Conservation (phyloP, 2,329 filamentous ascomycete genomes). For the Xylaria polymorpha region DNA sequence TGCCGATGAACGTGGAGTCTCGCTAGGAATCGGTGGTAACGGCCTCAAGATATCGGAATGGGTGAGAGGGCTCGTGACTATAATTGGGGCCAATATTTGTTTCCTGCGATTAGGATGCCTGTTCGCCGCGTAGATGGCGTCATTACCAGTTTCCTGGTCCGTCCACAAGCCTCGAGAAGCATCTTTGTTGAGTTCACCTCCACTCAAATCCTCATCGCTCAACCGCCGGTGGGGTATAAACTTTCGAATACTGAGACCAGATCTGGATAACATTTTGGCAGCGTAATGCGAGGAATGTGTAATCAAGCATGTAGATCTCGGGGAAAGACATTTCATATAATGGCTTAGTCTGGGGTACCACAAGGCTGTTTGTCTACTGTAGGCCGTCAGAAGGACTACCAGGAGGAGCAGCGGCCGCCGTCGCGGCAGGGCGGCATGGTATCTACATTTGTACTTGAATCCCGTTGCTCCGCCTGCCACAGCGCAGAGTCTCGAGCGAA, state of each 20-base stretch:
- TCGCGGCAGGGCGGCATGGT: constrained; percentile 40
- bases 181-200: constrained; percentile 41
- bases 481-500: constrained; percentile 18
- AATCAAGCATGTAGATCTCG: constrained; percentile 44
- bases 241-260: constrained; percentile 58
- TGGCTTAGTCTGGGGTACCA: constrained; percentile 44
- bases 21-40: constrained; percentile 54
- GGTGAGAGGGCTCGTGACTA: constrained; percentile 55
- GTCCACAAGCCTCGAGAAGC: constrained; percentile 11
- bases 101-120: constrained; percentile 48
- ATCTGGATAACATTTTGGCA: constrained; percentile 55
- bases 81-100: constrained; percentile 52
- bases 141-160: constrained; percentile 36
- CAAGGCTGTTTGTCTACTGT: constrained; percentile 40
- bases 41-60: constrained; percentile 55
- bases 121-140: constrained; percentile 44
- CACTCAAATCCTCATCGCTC: constrained; percentile 44
- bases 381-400: constrained; percentile 28
- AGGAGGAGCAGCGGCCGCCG: neutral
- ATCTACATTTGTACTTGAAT: constrained; percentile 41
- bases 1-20: constrained; percentile 55
- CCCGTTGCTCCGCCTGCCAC: constrained; percentile 43
- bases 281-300: constrained; percentile 44
- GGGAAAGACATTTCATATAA: constrained; percentile 48
- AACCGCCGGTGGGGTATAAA: constrained; percentile 53